Evolutionary conservation across 805 yeast species (phyloP).

Genomic region (Metschnikowia similis): DNA sequence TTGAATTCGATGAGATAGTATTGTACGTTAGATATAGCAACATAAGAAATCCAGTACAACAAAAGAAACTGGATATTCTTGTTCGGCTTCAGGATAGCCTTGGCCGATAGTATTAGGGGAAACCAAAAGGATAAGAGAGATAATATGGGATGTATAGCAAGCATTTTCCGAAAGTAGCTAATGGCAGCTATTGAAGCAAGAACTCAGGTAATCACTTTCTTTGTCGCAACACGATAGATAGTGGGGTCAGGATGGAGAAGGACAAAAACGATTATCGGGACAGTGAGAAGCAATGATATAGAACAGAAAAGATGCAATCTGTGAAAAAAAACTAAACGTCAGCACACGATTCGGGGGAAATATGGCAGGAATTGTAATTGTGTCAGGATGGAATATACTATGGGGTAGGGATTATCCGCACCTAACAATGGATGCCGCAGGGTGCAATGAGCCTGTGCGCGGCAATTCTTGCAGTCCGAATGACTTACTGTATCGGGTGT

Average conservation of each 20-base stretch:
- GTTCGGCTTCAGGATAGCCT: slow-evolving; percentile 8
- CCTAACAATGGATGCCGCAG: not conserved
- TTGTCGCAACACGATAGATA: not conserved
- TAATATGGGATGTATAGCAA: slow-evolving; percentile 4
- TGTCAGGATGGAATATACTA: not conserved
- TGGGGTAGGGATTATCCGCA: not conserved
- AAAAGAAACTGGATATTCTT: slow-evolving; percentile 10
- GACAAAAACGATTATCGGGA: not conserved
- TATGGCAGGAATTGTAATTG: not conserved
- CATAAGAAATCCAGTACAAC: slow-evolving; percentile 13
- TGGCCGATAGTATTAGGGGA: slow-evolving; percentile 10
- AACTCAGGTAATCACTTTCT: not conserved
- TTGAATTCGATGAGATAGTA: not conserved
- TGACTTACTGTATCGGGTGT: not conserved
- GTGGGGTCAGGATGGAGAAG: not conserved
- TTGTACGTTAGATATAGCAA: slow-evolving; percentile 4
- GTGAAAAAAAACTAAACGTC: not conserved
- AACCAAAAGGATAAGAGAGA: slow-evolving; percentile 11
- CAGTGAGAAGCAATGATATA: not conserved
- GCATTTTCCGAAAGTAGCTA: not conserved
- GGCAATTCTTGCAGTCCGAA: not conserved
- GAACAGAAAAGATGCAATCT: not conserved
- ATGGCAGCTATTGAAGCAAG: not conserved
- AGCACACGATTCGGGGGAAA: not conserved
- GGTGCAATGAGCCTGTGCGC: slow-evolving; percentile 2